These are phyloP conservation scores for Dissophora globulifera DNA, from an alignment of 192 early-diverging fungal genomes.

Conservation along the genomic window DNA sequence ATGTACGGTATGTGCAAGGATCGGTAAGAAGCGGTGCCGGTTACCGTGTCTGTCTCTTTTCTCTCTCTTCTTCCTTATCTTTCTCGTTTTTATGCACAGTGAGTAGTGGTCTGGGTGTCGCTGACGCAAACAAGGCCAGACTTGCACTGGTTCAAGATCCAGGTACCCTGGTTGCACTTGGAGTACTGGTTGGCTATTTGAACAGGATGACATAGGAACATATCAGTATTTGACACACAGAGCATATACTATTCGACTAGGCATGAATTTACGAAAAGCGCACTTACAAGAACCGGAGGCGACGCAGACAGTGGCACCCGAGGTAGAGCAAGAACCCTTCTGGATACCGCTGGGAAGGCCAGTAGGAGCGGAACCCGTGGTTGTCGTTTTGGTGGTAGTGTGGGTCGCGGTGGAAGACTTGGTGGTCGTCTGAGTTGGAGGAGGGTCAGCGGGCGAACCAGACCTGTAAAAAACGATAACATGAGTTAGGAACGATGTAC, in stretches of 20 bases:
- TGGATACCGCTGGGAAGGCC: constrained; percentile 14
- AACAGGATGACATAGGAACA: no score
- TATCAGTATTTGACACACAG: no score
- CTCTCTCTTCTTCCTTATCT: no score
- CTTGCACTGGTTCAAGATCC: constrained; percentile 47
- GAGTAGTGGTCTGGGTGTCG: constrained; percentile 18
- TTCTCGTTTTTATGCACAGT: constrained; percentile 41
- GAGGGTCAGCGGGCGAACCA: background rate
- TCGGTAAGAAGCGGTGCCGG: no score
- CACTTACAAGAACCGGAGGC: constrained; percentile 10
- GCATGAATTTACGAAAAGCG: background rate
- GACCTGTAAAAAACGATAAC: background rate
- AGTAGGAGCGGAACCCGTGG: constrained; percentile 8
- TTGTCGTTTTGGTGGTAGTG: background rate
- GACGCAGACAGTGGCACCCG: constrained; percentile 31
- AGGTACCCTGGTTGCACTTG: constrained; percentile 24
- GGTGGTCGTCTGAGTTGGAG: constrained; percentile 1
- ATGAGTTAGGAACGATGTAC: no score
- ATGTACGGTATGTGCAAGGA: no score
- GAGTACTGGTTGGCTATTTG: constrained; percentile 33
- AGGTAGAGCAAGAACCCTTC: constrained; percentile 10
- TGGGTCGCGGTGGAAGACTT: background rate
- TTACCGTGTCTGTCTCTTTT: no score
- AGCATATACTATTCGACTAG: no score
- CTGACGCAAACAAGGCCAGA: constrained; percentile 25